Evolutionary conservation across 768 basidiomycete species (phyloP).

Genomic region (Favolaschia claudopus): DNA sequence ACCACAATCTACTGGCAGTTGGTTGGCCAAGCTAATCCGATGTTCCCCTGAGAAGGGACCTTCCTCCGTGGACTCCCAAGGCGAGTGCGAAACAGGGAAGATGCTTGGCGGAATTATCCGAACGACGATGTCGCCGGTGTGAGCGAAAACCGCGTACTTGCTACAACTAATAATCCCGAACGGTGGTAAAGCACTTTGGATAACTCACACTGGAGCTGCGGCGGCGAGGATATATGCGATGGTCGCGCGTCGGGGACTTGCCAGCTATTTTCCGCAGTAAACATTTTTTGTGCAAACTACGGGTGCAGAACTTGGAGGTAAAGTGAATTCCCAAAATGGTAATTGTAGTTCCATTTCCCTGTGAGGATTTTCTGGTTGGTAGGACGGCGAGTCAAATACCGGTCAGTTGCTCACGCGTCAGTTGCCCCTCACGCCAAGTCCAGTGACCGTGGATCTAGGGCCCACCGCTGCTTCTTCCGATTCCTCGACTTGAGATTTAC

Average conservation of each 20-base stretch:
- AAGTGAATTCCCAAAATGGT: background rate
- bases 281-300: too few relatives aligned
- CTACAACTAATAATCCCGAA: background rate
- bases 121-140: background rate
- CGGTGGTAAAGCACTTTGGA: background rate
- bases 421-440: constrained; percentile 11
- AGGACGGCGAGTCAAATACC: too few relatives aligned
- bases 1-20: too few relatives aligned
- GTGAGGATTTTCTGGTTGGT: too few relatives aligned
- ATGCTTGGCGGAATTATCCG: background rate
- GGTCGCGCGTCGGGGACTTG: too few relatives aligned
- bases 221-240: too few relatives aligned
- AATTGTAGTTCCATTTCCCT: background rate
- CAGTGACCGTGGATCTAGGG: background rate
- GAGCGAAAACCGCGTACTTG: background rate
- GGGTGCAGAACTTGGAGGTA: too few relatives aligned
- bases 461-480: constrained; percentile 1
- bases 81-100: background rate
- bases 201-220: background rate
- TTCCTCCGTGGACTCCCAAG: background rate
- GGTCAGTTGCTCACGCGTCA: constrained; percentile 14
- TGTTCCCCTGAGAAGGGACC: background rate
- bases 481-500: constrained; percentile 5
- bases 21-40: background rate
- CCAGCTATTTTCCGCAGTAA: too few relatives aligned